phyloP scores from a whole-genome alignment of 2,329 filamentous ascomycete genomes.

The Calonectria honghensis region DNA sequence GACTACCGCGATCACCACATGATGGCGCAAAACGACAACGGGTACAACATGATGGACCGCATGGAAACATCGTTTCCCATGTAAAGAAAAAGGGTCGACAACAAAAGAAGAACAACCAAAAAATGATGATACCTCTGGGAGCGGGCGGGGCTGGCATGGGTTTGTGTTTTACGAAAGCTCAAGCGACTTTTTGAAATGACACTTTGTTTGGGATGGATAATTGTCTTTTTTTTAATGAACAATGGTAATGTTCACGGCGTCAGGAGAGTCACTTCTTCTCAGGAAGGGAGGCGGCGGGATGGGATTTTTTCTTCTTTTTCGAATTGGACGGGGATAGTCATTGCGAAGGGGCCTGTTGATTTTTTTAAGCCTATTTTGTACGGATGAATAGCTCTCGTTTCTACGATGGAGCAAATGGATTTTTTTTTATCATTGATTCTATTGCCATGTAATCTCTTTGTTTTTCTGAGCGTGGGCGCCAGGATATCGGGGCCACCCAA shows the following conservation, averaged over 20 bases:
- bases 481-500: conserved; percentile 20
- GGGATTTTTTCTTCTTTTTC: conserved; percentile 22
- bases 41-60: conserved; percentile 52
- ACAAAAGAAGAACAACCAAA: conserved; percentile 19
- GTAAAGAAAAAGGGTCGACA: conserved; percentile 32
- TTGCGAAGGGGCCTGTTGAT: conserved; percentile 17
- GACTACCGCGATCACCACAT: conserved; percentile 59
- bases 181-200: conserved; percentile 40
- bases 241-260: conserved; percentile 35
- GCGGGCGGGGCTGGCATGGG: not conserved
- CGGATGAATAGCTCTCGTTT: conserved; percentile 40
- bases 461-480: conserved; percentile 20
- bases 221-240: conserved; percentile 24
- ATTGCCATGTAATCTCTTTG: conserved; percentile 34
- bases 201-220: conserved; percentile 29
- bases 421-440: conserved; percentile 20
- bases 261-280: not conserved
- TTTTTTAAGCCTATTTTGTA: conserved; percentile 3
- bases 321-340: conserved; percentile 40
- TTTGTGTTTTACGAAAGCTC: conserved; percentile 39
- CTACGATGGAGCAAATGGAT: conserved; percentile 39
- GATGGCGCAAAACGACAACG: conserved; percentile 46
- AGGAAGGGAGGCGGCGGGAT: not conserved
- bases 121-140: conserved; percentile 50
- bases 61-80: conserved; percentile 54